Conservation (phyloP, 192 early-diverging fungal species). For the Rhizoclosmatium globosum region DNA sequence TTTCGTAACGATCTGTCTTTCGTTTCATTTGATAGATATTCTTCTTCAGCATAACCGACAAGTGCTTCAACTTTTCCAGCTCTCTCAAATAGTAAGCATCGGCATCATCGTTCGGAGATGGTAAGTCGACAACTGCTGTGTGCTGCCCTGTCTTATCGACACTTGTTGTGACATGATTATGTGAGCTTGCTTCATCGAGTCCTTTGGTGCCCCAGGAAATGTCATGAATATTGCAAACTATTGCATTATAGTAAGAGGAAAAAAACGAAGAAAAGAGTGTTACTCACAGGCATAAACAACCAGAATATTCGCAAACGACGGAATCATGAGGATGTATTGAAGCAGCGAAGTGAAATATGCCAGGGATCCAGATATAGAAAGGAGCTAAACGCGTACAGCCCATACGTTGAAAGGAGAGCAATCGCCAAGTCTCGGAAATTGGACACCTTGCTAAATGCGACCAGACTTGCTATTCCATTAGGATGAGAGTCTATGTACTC, state of each 20-base stretch:
- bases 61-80: slow-evolving; percentile 64
- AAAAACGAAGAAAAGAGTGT: neutral
- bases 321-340: slow-evolving; percentile 86
- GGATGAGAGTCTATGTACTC: slow-evolving; percentile 16
- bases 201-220: slow-evolving; percentile 78
- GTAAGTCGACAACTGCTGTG: slow-evolving; percentile 76
- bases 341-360: slow-evolving; percentile 57
- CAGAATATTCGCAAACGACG: slow-evolving; percentile 90
- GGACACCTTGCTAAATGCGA: slow-evolving; percentile 47
- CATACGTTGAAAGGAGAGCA: slow-evolving; percentile 49
- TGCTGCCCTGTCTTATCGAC: slow-evolving; percentile 70
- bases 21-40: slow-evolving; percentile 63
- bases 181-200: slow-evolving; percentile 59
- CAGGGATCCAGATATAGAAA: slow-evolving; percentile 57
- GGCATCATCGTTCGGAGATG: slow-evolving; percentile 57
- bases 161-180: slow-evolving; percentile 72
- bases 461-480: neutral
- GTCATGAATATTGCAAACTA: slow-evolving; percentile 63
- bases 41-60: slow-evolving; percentile 39
- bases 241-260: neutral
- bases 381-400: slow-evolving; percentile 49
- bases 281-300: slow-evolving; percentile 81
- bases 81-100: slow-evolving; percentile 66
- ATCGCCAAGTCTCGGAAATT: slow-evolving; percentile 53
- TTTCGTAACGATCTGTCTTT: slow-evolving; percentile 30